Base-by-base conservation (phyloP, 345 rosid genomes). In the Eucalyptus marginata region DNA sequence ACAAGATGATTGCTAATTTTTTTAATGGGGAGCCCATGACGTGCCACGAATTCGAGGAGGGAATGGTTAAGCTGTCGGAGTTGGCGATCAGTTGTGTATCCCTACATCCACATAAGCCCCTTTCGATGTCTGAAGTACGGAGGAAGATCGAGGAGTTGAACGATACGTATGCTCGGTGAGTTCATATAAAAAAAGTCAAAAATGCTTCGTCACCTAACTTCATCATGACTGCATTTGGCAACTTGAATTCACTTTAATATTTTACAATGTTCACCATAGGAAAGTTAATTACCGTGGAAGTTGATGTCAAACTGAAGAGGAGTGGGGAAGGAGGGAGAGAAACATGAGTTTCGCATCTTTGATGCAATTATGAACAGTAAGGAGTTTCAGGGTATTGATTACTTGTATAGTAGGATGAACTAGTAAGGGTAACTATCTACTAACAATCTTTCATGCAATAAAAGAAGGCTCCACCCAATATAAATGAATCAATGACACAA, bases 1-100 rank as follows among this genome's bases (percentile, higher is more conserved):
- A 49, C 51, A 49, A 49, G 52, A 50, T 2, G 50, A 13, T 50
- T 50, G 52, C 52, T 15, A 50, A 50, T 50, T 4, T 50, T 50
- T 47, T 47, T 47, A 4, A 47, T 4, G 2, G 17, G 52, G 17
- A 14, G 52, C 17, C 14, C 52, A 50, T 50, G 15, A 50, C 17
- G 59, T 9, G 24, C 24, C 29, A 4, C 29, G 1, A 24, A 24
- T 24, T 54, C 4, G 27, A 24, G 92, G 98, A 95, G 87, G 98
- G 94, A 89, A 97, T 96, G 99, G 97, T 96, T 50, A 97, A 95
- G 92, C 92, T 97, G 98, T 90, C 96, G 90, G 98, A 97, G 92
- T 93, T 97, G 86, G 98, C 94, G 49, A 95, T 97, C 97, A 93
- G 96, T 5, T 97, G 99, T 90, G 98, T 95, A 59, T 95, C 95